Evolutionary conservation across 805 yeast genomes (phyloP).

Genomic region (Teunomyces lycoperdinae): DNA sequence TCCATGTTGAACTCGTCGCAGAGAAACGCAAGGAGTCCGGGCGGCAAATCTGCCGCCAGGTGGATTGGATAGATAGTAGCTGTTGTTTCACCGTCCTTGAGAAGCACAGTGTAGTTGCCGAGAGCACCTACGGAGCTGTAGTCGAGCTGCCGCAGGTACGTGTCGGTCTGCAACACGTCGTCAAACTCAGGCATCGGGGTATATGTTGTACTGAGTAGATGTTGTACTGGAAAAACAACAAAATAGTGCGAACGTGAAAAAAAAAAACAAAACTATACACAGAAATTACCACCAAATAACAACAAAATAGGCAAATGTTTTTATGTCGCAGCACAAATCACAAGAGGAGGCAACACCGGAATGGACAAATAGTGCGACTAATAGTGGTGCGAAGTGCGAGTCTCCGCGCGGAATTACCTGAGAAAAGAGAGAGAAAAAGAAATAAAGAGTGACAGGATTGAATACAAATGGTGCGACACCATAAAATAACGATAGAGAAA

Average conservation of each 20-base stretch:
- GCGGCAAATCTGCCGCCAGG: conserved; percentile 65
- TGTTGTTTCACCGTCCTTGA: conserved; percentile 86
- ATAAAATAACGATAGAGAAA: too few relatives aligned
- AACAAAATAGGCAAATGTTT: too few relatives aligned
- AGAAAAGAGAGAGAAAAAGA: too few relatives aligned
- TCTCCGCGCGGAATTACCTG: too few relatives aligned
- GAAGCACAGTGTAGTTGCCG: conserved; percentile 69
- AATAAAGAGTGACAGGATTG: too few relatives aligned
- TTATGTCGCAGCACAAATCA: too few relatives aligned
- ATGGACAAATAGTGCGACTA: too few relatives aligned
- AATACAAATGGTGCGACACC: too few relatives aligned
- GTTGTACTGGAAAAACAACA: conserved; percentile 18
- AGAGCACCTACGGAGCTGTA: conserved; percentile 36
- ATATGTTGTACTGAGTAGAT: conserved; percentile 34
- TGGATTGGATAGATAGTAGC: conserved; percentile 90
- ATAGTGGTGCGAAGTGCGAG: too few relatives aligned
- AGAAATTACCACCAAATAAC: neutral
- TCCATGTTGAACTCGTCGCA: conserved; percentile 94
- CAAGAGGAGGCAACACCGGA: too few relatives aligned
- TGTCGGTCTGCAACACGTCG: conserved; percentile 47
- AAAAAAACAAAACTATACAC: neutral
- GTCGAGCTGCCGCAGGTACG: conserved; percentile 42
- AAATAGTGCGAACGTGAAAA: neutral
- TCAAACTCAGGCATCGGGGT: conserved; percentile 50
- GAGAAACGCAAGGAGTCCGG: conserved; percentile 72